Evolutionary conservation across 495 filamentous ascomycete genomes (phyloP), one percentile per base, ranked within the genome.

Genomic region (Apiosordaria backusii): DNA sequence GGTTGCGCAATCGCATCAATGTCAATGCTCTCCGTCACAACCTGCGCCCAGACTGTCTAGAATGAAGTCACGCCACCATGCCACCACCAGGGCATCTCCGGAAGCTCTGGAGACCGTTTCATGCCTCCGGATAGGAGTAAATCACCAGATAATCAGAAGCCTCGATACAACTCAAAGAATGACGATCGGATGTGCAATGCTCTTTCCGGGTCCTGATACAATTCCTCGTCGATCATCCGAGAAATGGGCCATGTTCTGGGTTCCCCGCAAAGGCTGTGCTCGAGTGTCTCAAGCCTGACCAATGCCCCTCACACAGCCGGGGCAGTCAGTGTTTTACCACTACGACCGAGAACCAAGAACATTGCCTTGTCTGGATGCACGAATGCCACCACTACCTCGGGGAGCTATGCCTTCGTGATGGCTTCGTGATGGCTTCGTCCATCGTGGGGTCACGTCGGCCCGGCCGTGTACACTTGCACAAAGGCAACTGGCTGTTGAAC

Each of bases 261-360:
- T 21, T 50, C 29, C 61, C 55, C 27, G 63, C 27, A 15, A n/a
- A 57, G 67, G 67, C 63, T 68, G 67, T 68, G 67, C 60, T 24
- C 35, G 35, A 15, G 35, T 50, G 60, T 50, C 60, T 67, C 68
- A 70, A 70, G 68, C 68, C 64, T 61, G 57, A 64, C 61, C 61
- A 64, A 64, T 66, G 50, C 61, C 67, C 50, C 59, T 61, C 50
- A 63, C 67, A 61, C 59, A 64, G 61, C 60, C 61, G 23, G 65
- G 16, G n/a, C 25, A 35, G 50, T 63, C 22, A 22, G 5, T 23
- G n/a, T 26, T 54, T 9, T 35, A 26, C 62, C 26, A 25, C 21
- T 45, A 18, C 60, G 21, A 10, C 19, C 7, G 26, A 24, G n/a
- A 16, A 50, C 4, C 19, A 15, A 1, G 35, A 21, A 35, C 21